Evolutionary conservation across 495 filamentous ascomycete genomes (phyloP).

Genomic region (Xylaria grammica): DNA sequence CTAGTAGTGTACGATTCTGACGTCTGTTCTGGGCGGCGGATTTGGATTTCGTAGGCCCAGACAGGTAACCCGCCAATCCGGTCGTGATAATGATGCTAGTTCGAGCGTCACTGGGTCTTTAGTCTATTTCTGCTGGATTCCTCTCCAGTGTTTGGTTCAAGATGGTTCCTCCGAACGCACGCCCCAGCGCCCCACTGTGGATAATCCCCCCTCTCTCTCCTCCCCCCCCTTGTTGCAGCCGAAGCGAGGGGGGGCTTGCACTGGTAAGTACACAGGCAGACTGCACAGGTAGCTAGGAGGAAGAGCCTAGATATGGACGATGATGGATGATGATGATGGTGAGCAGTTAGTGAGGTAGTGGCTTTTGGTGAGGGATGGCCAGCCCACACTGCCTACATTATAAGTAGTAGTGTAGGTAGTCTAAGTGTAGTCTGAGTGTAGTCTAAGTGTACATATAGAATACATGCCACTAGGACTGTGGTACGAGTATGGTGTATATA

Average conservation of each 20-base stretch:
- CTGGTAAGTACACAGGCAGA: neutral
- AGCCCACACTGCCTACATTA: too few relatives aligned
- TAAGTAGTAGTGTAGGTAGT: neutral
- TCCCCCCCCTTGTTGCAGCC: neutral
- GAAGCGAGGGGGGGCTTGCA: constrained; percentile 12
- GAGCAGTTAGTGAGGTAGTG: too few relatives aligned
- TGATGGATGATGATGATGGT: too few relatives aligned
- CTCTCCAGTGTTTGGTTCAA: constrained; percentile 5
- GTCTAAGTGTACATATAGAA: too few relatives aligned
- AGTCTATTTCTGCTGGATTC: neutral
- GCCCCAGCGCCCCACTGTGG: constrained; percentile 2
- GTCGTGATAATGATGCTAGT: constrained; percentile 7
- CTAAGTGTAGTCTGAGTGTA: too few relatives aligned
- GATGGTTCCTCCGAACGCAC: constrained; percentile 4
- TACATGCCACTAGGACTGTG: too few relatives aligned
- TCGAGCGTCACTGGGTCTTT: constrained; percentile 8
- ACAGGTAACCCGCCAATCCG: constrained; percentile 19
- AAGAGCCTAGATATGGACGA: neutral
- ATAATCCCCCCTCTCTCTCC: neutral
- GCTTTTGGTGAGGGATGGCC: too few relatives aligned
- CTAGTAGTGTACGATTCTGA: too few relatives aligned
- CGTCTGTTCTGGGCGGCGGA: constrained; percentile 10
- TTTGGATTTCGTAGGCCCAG: constrained; percentile 21
- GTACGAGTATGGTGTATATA: too few relatives aligned
- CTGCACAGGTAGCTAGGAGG: too few relatives aligned